Base-by-base conservation (phyloP, 2,329 filamentous ascomycete species). In the Penicillium concentricum region DNA sequence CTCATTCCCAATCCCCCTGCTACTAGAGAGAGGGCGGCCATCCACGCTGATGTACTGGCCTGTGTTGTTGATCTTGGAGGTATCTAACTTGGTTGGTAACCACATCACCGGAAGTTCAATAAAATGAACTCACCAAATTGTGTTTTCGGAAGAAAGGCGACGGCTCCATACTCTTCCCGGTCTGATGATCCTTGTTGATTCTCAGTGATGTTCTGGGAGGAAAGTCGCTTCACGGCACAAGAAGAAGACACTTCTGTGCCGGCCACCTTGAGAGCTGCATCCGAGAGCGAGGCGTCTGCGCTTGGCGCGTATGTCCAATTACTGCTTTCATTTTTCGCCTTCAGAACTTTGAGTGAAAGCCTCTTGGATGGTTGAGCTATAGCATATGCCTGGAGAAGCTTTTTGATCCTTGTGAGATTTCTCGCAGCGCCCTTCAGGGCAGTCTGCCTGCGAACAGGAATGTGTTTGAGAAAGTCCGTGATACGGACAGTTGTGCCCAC, bases 281-380 rank as follows among this genome's bases (percentile, higher is more conserved):
- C 82, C 59, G 77, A 72, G 2, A 83, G 65, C 37, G 72, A 77
- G 7, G 78, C 74, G 20, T 72, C 74, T 26, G 72, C 60, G 42
- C 79, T 81, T 0, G 85, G 83, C 1, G 81, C 82, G 67, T 87
- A 88, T 15, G 79, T 74, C 75, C 84, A 86, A 44, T 89, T 89
- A 4, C 67, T 72, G 53, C 81, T 80, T 61, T 87, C 81, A 63
- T 84, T 87, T 68, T 85, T 86, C 2, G 78, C 82, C 67, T 85
- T 83, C 20, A 87, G 60, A 0, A 79, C 73, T 56, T 76, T 81
- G n/a, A 85, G 65, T 1, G 81, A 81, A 26, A 88, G 75, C 13
- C 85, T 75, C n/a, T 81, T 78, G 10, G 74, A 69, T 5, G 83
- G 83, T 56, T 83, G 78, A 16, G 84, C 82, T 39, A 87, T 76